Evolutionary conservation across 257 asterid genomes (phyloP).

Genomic region (Scutellaria baicalensis): DNA sequence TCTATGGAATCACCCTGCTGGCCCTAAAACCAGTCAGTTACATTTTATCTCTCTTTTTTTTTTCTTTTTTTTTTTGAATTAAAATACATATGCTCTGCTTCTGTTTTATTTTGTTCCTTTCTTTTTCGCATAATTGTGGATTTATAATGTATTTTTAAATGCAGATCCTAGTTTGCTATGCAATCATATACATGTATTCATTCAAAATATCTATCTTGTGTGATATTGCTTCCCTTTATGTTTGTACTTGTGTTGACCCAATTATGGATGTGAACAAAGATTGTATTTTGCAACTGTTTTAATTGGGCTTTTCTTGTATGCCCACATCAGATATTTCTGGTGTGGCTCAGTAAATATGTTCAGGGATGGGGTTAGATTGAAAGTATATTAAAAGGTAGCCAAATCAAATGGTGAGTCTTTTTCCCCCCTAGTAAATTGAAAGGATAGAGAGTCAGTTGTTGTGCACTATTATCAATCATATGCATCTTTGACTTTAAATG

Average conservation of each 20-base stretch:
- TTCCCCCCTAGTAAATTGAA: neutral
- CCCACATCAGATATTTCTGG: neutral
- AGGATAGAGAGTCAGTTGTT: neutral
- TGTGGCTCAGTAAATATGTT: neutral
- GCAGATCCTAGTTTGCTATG: neutral
- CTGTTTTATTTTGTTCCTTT: neutral
- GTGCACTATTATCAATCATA: neutral
- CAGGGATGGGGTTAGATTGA: neutral
- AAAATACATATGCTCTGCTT: neutral
- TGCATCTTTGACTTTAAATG: neutral
- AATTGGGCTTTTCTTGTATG: neutral
- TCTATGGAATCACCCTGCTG: conserved; percentile 59
- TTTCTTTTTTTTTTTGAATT: neutral
- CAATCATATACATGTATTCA: neutral
- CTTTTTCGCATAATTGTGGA: neutral
- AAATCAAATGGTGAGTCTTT: too few relatives aligned
- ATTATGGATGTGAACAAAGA: neutral
- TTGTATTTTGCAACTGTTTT: neutral
- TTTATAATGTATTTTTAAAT: neutral
- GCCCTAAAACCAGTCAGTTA: conserved; percentile 55
- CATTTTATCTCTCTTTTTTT: neutral
- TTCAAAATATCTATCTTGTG: too few relatives aligned
- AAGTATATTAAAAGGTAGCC: neutral
- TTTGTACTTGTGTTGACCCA: neutral
- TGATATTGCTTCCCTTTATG: neutral